Evolutionary conservation across 495 filamentous ascomycete species (phyloP).

Genomic region (Echria macrotheca): DNA sequence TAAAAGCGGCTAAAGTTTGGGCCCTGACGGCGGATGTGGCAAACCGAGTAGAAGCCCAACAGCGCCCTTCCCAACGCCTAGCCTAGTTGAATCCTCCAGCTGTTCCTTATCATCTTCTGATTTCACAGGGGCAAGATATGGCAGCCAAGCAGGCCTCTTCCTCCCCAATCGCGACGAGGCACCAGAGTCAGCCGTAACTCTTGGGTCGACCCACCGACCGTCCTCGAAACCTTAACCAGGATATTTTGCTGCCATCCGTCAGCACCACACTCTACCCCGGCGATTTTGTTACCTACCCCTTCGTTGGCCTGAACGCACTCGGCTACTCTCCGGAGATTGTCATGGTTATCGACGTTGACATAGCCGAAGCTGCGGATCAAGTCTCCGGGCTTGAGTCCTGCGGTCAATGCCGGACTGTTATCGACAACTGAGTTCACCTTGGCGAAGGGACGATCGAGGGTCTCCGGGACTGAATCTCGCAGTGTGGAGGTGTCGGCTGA

Average conservation of each 20-base stretch:
- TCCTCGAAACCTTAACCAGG: slow-evolving; percentile 62
- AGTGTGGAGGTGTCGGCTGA: slow-evolving; percentile 11
- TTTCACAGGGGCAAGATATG: slow-evolving; percentile 72
- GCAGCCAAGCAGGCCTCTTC: slow-evolving; percentile 80
- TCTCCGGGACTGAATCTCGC: slow-evolving; percentile 34
- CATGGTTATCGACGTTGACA: slow-evolving; percentile 76
- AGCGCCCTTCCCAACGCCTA: too few species aligned
- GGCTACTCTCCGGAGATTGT: slow-evolving; percentile 75
- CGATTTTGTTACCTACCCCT: slow-evolving; percentile 58
- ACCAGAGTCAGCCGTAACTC: slow-evolving; percentile 65
- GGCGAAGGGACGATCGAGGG: slow-evolving; percentile 71
- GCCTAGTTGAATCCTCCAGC: too few species aligned
- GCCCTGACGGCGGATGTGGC: too few species aligned
- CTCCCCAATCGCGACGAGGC: slow-evolving; percentile 79
- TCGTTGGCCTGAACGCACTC: slow-evolving; percentile 83
- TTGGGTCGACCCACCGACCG: slow-evolving; percentile 36
- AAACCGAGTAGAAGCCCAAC: too few species aligned
- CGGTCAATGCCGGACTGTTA: slow-evolving; percentile 74
- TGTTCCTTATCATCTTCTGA: too few species aligned
- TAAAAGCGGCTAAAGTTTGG: too few species aligned
- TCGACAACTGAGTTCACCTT: slow-evolving; percentile 78
- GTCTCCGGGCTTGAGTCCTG: slow-evolving; percentile 82
- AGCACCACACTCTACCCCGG: slow-evolving; percentile 1
- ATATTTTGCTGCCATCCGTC: slow-evolving; percentile 52
- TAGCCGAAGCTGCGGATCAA: slow-evolving; percentile 75